Percentiles rank a stretch among this genome's conserved stretches.
These are phyloP conservation scores for Ascocoryne sarcoides DNA, from an alignment of 2,329 filamentous ascomycete species.

Conservation along the genomic window DNA sequence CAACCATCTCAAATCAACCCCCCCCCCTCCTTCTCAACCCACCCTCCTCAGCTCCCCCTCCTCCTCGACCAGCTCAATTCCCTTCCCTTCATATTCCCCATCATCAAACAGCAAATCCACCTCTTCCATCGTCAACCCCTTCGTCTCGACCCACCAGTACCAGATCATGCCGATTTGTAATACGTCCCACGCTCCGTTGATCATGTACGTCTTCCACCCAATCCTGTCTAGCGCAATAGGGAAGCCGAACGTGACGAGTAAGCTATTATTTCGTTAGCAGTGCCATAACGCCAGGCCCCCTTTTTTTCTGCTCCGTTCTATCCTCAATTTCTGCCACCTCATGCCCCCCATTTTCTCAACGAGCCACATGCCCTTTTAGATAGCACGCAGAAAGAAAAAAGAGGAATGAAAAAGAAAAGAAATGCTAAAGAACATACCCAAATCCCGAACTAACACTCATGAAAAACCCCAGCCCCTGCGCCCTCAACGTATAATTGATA, in stretches of 20 bases:
- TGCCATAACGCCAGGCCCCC: too few species aligned
- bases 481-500: conserved; percentile 40
- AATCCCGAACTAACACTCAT: not conserved
- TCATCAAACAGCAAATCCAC: conserved; percentile 31
- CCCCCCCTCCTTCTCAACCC: too few species aligned
- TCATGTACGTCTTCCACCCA: conserved; percentile 39
- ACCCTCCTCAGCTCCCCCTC: too few species aligned
- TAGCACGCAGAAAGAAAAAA: not conserved
- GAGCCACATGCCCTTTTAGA: too few species aligned
- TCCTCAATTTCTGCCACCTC: too few species aligned
- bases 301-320: too few species aligned
- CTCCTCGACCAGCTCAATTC: conserved; percentile 4
- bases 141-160: conserved; percentile 31
- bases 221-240: conserved; percentile 19
- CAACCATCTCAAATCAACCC: too few species aligned
- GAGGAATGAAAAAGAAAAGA: not conserved
- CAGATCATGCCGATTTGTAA: conserved; percentile 1
- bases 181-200: conserved; percentile 29
- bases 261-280: too few species aligned
- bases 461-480: conserved; percentile 36
- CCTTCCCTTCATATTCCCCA: conserved; percentile 9
- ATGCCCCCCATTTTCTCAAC: too few species aligned
- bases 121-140: conserved; percentile 32
- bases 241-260: not conserved
- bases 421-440: not conserved